Evolutionary conservation across 2,329 filamentous ascomycete species (phyloP), one percentile per base, ranked within the genome.

Genomic region (Orbilia oligospora): DNA sequence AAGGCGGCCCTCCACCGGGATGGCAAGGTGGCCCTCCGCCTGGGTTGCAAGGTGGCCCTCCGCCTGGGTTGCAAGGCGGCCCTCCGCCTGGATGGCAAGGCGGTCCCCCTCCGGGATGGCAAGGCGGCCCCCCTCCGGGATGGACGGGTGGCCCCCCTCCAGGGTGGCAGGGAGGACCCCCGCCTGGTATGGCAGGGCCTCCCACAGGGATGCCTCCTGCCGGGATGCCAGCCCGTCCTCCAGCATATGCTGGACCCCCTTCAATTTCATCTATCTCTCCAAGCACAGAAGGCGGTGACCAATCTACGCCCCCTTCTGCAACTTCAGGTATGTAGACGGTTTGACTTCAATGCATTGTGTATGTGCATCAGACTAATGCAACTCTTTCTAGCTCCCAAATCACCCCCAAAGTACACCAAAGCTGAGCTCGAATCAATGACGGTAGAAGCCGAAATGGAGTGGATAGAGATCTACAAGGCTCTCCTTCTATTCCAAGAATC

Each of bases 361-460:
- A 49, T 14, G 27, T 38, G 30, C 30, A 36, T 38, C 1, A 46
- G 12, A 56, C 71, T 63, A 68, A 75, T n/a, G 12, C 9, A 38
- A 73, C 46, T 5, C 18, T 24, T 24, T 49, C 63, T 41, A 71
- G 73, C 61, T 38, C 73, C 73, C 3, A 77, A 67, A 48, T 68
- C 71, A 67, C 73, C 73, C 20, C 73, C 67, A 18, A 88, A 90
- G 5, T 81, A 86, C 5, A 89, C 67, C 61, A 71, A 71, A 68
- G 67, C 41, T 9, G 73, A 92, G 80, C 86, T 93, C 0, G 88
- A 91, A 63, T 84, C 86, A 1, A 89, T 89, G 56, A 92, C 91
- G 2, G 86, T 88, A n/a, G 87, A 88, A n/a, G 94, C 94, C 1
- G 84, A 93, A 67, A 85, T 86, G 41, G 94, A 97, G 84, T 97